A percentile compares a stretch with the other conserved stretches of the same genome.
Evolutionary conservation across 257 asterid species (phyloP).

Genomic region (Ophiorrhiza pumila): DNA sequence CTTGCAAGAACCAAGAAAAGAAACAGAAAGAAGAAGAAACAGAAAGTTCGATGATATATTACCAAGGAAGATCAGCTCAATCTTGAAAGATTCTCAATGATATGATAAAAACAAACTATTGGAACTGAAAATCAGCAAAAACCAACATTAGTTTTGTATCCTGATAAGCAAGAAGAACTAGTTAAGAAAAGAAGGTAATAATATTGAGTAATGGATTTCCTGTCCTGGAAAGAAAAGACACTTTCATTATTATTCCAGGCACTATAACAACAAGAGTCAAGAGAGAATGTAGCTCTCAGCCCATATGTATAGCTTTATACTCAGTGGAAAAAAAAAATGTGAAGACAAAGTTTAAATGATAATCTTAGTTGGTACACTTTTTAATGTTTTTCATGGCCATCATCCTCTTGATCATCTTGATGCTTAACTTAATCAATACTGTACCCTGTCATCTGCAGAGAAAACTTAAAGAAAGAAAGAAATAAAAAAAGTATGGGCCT

Average conservation of each 20-base stretch:
- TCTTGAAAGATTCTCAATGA: not conserved
- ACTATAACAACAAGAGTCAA: too few species aligned
- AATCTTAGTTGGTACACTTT: conserved; percentile 40
- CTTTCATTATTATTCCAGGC: conserved; percentile 30
- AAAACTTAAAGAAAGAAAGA: conserved; percentile 39
- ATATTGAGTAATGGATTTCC: conserved; percentile 14
- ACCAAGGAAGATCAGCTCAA: not conserved
- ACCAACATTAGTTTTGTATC: conserved; percentile 6
- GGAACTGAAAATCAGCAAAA: not conserved
- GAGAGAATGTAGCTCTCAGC: conserved; percentile 31
- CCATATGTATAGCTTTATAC: conserved; percentile 29
- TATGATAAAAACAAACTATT: not conserved
- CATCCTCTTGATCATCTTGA: conserved; percentile 40
- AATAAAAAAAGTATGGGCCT: conserved; percentile 39
- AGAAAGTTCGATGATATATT: not conserved
- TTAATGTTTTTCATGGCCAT: conserved; percentile 29
- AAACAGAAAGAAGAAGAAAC: not conserved
- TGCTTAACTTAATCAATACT: conserved; percentile 63
- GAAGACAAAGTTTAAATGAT: conserved; percentile 34
- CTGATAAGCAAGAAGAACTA: not conserved
- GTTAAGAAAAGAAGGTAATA: too few species aligned
- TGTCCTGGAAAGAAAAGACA: conserved; percentile 46
- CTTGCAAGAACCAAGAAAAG: not conserved
- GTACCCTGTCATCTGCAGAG: conserved; percentile 51
- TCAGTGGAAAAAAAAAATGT: conserved; percentile 35